phyloP scores from a whole-genome alignment of 177 flowering plant species.

The Vitis hybrid region DNA sequence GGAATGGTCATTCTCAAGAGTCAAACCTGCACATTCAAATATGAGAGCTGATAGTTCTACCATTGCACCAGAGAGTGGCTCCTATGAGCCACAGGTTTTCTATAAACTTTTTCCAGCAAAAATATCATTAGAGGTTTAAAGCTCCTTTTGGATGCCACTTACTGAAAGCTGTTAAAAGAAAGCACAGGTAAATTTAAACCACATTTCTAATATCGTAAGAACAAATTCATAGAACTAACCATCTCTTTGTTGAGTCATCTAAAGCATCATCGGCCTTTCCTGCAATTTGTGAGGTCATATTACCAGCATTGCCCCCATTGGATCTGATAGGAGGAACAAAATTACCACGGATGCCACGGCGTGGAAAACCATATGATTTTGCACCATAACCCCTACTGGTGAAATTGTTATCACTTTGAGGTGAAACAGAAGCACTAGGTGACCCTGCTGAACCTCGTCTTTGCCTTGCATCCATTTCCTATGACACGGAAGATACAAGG shows the following conservation, averaged over 20 bases:
- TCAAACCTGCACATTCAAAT: not conserved
- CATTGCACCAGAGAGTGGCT: not conserved
- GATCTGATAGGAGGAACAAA: slow-evolving; percentile 93
- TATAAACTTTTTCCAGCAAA: no score
- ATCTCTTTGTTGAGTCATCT: slow-evolving; percentile 85
- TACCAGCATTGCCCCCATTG: slow-evolving; percentile 62
- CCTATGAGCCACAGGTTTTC: not conserved
- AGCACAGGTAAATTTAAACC: no score
- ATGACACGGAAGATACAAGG: slow-evolving; percentile 8
- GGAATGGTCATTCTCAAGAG: not conserved
- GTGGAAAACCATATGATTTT: slow-evolving; percentile 59
- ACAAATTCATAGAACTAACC: slow-evolving; percentile 42
- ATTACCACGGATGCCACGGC: slow-evolving; percentile 89
- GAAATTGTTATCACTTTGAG: slow-evolving; percentile 54
- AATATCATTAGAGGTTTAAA: no score
- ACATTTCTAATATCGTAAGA: not conserved
- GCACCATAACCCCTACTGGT: slow-evolving; percentile 49
- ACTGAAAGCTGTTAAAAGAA: no score
- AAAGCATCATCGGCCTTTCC: slow-evolving; percentile 74
- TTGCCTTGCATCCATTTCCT: slow-evolving; percentile 92
- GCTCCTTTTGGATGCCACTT: no score
- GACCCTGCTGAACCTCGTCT: slow-evolving; percentile 64
- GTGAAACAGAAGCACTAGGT: slow-evolving; percentile 66
- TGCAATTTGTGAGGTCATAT: slow-evolving; percentile 55
- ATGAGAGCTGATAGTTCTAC: not conserved